phyloP scores from a whole-genome alignment of 2,329 filamentous ascomycete genomes.

The Zymoseptoria passerinii region DNA sequence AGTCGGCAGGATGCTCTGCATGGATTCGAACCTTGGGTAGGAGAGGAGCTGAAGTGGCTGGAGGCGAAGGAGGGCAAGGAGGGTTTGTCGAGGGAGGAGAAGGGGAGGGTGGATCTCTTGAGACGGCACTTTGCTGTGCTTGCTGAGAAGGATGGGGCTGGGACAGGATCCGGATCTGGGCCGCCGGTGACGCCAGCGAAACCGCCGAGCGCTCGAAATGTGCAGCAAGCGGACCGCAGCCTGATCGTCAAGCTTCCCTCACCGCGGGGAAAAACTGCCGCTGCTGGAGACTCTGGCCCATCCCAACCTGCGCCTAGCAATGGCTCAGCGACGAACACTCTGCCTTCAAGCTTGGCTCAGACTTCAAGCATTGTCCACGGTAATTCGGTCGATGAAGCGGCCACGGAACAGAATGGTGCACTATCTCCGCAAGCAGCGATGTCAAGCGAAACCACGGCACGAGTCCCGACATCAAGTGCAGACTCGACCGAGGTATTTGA shows the following conservation, averaged over 20 bases:
- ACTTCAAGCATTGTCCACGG: not conserved
- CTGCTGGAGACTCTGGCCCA: too few species aligned
- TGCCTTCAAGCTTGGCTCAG: too few species aligned
- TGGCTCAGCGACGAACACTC: not conserved
- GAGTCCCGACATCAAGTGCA: not conserved
- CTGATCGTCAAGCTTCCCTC: not conserved
- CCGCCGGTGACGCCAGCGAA: not conserved
- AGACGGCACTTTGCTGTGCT: not conserved
- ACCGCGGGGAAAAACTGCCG: not conserved
- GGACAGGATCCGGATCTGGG: not conserved
- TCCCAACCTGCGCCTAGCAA: not conserved
- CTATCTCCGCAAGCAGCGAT: not conserved
- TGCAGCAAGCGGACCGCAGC: not conserved
- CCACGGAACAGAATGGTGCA: not conserved
- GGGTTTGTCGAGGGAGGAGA: not conserved
- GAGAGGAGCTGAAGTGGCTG: constrained; percentile 1
- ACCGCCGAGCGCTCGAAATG: not conserved
- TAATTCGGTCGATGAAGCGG: not conserved
- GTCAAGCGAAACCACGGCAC: not conserved
- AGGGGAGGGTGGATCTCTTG: not conserved
- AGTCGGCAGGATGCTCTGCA: not conserved
- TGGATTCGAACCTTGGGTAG: not conserved
- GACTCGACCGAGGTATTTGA: constrained; percentile 7
- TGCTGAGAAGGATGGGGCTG: not conserved
- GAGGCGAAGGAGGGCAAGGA: not conserved